Conservation (phyloP, 1,284 basidiomycete genomes). For the Cryptococcus sp. region DNA sequence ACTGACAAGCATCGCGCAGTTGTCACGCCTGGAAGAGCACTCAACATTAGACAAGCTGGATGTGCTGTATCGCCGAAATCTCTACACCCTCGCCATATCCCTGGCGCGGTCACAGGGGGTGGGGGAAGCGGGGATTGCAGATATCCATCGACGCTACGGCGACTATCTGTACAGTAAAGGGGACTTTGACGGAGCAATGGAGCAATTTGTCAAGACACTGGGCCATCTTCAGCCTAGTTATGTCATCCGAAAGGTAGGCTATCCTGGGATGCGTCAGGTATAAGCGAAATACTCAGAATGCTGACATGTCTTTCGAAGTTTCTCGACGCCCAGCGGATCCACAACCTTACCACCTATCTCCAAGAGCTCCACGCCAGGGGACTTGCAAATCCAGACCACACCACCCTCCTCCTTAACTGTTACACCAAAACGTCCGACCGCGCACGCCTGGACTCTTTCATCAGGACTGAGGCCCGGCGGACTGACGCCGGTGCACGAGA, state of each 20-base stretch:
- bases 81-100: constrained; percentile 65
- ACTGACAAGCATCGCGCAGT: constrained; percentile 50
- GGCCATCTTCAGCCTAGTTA: constrained; percentile 88
- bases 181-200: constrained; percentile 90
- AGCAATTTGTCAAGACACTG: constrained; percentile 86
- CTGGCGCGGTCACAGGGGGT: constrained; percentile 73
- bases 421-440: constrained; percentile 97
- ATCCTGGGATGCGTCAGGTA: too few species aligned
- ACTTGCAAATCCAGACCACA: constrained; percentile 93
- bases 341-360: constrained; percentile 90
- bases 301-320: constrained; percentile 59
- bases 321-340: constrained; percentile 91
- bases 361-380: constrained; percentile 88
- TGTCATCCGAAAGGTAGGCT: constrained; percentile 83
- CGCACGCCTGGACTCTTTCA: constrained; percentile 80
- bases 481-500: constrained; percentile 50
- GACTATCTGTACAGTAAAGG: constrained; percentile 88
- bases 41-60: constrained; percentile 74
- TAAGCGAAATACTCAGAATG: background rate
- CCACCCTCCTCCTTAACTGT: constrained; percentile 89
- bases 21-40: constrained; percentile 71
- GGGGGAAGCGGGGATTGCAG: constrained; percentile 68
- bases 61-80: constrained; percentile 70
- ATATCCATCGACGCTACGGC: constrained; percentile 84
- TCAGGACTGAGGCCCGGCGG: constrained; percentile 70